A percentile compares a stretch with the other conserved stretches of the same genome.
phyloP scores from a whole-genome alignment of 768 basidiomycete genomes.

The Phlegmacium glaucopus region DNA sequence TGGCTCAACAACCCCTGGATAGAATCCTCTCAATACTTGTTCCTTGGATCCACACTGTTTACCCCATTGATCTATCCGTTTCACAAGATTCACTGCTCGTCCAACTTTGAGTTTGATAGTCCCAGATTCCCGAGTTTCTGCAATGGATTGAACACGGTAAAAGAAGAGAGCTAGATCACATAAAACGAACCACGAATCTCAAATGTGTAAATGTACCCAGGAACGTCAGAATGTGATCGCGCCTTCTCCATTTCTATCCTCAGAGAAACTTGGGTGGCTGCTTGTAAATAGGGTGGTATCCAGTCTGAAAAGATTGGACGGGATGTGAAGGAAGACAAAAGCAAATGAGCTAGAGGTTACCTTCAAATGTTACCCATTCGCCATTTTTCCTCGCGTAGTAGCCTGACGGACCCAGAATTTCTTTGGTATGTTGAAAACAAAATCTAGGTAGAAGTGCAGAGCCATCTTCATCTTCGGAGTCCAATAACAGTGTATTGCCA shows the following conservation, averaged over 20 bases:
- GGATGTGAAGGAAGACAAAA: slow-evolving; percentile 9
- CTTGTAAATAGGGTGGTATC: slow-evolving; percentile 63
- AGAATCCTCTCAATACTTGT: slow-evolving; percentile 71
- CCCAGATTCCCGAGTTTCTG: slow-evolving; percentile 22
- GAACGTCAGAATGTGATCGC: slow-evolving; percentile 52
- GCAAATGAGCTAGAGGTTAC: slow-evolving; percentile 31
- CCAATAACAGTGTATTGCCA: slow-evolving; percentile 21
- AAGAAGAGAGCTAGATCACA: not conserved
- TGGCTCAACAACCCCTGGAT: slow-evolving; percentile 53
- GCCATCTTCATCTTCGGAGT: slow-evolving; percentile 28
- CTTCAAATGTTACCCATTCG: slow-evolving; percentile 55
- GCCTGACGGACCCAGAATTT: slow-evolving; percentile 48
- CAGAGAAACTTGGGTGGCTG: slow-evolving; percentile 55
- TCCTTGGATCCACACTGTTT: slow-evolving; percentile 80
- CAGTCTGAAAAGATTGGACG: slow-evolving; percentile 42
- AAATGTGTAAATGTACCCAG: slow-evolving; percentile 81
- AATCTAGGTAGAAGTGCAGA: slow-evolving; percentile 39
- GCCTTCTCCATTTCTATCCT: slow-evolving; percentile 46
- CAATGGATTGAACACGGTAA: not conserved
- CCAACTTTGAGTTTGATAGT: slow-evolving; percentile 75
- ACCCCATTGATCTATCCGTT: slow-evolving; percentile 75
- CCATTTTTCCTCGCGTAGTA: slow-evolving; percentile 52
- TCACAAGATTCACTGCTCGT: slow-evolving; percentile 67
- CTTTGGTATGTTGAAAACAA: slow-evolving; percentile 64
- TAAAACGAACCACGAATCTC: slow-evolving; percentile 64